These are phyloP conservation scores for Colletotrichum lupini DNA, from an alignment of 2,329 filamentous ascomycete genomes.

Conservation along the genomic window DNA sequence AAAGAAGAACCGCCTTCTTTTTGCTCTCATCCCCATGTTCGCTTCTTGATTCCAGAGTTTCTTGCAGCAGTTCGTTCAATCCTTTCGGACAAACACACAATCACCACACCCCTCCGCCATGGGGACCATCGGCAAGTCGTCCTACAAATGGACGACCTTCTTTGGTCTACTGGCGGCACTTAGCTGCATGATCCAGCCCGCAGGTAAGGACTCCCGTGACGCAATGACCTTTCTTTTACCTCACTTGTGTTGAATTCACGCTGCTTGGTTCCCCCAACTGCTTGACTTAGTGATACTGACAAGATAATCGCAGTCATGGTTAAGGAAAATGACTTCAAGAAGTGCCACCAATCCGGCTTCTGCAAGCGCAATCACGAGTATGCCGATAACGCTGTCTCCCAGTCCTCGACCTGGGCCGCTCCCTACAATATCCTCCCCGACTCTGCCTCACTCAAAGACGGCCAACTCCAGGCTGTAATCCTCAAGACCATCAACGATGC, in stretches of 20 bases:
- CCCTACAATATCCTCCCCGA: constrained; percentile 83
- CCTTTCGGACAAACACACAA: constrained; percentile 2
- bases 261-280: too few relatives aligned
- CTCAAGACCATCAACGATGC: constrained; percentile 78
- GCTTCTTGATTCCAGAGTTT: background rate
- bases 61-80: background rate
- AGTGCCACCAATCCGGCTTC: constrained; percentile 94
- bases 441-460: constrained; percentile 80
- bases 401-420: constrained; percentile 77
- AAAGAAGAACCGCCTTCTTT: constrained; percentile 27
- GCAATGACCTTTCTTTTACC: constrained; percentile 8
- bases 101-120: constrained; percentile 50
- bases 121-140: constrained; percentile 61
- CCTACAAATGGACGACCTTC: constrained; percentile 73
- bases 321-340: constrained; percentile 98
- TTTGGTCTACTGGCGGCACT: constrained; percentile 70
- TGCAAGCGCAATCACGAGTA: constrained; percentile 94
- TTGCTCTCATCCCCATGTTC: background rate
- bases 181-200: constrained; percentile 70
- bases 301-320: constrained; percentile 71
- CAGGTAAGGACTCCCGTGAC: constrained; percentile 61
- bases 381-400: constrained; percentile 78
- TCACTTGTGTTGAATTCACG: background rate
- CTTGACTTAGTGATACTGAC: background rate
- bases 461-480: constrained; percentile 82